phyloP scores from a whole-genome alignment of 345 rosid genomes.

The Rhodomyrtus tomentosa region DNA sequence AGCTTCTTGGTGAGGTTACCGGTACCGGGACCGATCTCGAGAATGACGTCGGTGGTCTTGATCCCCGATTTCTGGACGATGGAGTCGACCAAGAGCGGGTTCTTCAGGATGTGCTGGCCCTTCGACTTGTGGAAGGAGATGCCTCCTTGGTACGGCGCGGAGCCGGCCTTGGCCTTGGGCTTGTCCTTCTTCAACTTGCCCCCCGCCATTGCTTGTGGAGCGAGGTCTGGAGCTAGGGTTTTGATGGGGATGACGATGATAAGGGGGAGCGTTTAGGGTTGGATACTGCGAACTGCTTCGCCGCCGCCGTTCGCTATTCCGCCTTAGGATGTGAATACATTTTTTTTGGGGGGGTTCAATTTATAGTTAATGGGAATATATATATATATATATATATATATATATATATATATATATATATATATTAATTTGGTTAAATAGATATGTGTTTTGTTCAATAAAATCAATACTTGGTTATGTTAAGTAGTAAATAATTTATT shows the following conservation, averaged over 20 bases:
- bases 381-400: too few relatives aligned
- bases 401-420: too few relatives aligned
- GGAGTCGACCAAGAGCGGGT: slow-evolving; percentile 70
- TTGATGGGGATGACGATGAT: background rate
- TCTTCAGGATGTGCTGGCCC: slow-evolving; percentile 85
- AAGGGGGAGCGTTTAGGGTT: background rate
- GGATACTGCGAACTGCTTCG: background rate
- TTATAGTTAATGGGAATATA: too few relatives aligned
- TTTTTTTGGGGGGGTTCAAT: too few relatives aligned
- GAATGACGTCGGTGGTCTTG: slow-evolving; percentile 67
- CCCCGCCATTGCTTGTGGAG: slow-evolving; percentile 45
- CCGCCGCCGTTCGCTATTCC: background rate
- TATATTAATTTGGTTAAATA: too few relatives aligned
- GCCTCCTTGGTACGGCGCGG: slow-evolving; percentile 76
- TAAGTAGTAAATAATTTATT: too few relatives aligned
- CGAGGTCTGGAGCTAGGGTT: background rate
- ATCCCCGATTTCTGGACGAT: slow-evolving; percentile 84
- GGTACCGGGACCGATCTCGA: slow-evolving; percentile 90
- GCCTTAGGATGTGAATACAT: background rate
- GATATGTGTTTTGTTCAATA: too few relatives aligned
- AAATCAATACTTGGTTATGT: too few relatives aligned
- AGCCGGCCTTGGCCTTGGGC: slow-evolving; percentile 12
- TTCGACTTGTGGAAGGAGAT: slow-evolving; percentile 82
- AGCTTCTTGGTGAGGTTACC: slow-evolving; percentile 94
- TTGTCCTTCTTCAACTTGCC: slow-evolving; percentile 77